phyloP scores from a whole-genome alignment of 2,329 filamentous ascomycete species.

The Fusarium robinianum region DNA sequence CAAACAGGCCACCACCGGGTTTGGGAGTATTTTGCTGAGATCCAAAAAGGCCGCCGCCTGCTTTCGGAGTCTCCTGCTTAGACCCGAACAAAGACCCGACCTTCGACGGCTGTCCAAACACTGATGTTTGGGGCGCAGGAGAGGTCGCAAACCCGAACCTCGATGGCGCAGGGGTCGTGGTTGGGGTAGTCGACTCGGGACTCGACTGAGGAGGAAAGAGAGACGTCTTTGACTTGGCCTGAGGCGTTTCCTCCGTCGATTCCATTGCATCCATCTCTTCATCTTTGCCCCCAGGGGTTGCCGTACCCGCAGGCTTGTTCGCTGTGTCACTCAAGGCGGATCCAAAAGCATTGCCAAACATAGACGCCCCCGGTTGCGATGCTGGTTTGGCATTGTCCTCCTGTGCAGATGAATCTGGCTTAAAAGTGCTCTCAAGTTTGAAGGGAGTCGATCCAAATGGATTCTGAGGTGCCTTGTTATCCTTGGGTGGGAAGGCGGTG shows the following conservation, averaged over 20 bases:
- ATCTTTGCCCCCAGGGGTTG: constrained; percentile 49
- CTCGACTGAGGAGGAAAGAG: constrained; percentile 34
- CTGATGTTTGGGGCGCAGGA: constrained; percentile 38
- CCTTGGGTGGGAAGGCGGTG: constrained; percentile 36
- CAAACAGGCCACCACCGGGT: constrained; percentile 33
- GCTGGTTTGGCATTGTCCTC: constrained; percentile 60
- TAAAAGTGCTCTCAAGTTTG: constrained; percentile 70
- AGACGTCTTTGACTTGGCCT: constrained; percentile 44
- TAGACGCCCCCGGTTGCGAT: constrained; percentile 46
- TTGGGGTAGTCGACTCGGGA: constrained; percentile 53
- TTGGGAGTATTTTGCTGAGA: constrained; percentile 34
- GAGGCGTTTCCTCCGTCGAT: constrained; percentile 41
- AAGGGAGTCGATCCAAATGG: constrained; percentile 61
- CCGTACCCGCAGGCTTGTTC: constrained; percentile 42
- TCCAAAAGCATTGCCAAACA: constrained; percentile 67
- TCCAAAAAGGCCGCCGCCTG: constrained; percentile 38
- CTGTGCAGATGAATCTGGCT: constrained; percentile 63
- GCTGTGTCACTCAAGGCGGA: constrained; percentile 58
- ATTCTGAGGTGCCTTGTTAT: constrained; percentile 38
- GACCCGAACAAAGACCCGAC: constrained; percentile 36
- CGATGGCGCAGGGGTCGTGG: constrained; percentile 54
- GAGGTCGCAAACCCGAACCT: constrained; percentile 50
- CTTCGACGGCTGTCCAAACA: constrained; percentile 44
- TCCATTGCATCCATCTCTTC: constrained; percentile 56
- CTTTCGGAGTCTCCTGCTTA: constrained; percentile 34